These are phyloP conservation scores for Penicillium sclerotigenum DNA, from an alignment of 2,329 filamentous ascomycete species.

Conservation along the genomic window DNA sequence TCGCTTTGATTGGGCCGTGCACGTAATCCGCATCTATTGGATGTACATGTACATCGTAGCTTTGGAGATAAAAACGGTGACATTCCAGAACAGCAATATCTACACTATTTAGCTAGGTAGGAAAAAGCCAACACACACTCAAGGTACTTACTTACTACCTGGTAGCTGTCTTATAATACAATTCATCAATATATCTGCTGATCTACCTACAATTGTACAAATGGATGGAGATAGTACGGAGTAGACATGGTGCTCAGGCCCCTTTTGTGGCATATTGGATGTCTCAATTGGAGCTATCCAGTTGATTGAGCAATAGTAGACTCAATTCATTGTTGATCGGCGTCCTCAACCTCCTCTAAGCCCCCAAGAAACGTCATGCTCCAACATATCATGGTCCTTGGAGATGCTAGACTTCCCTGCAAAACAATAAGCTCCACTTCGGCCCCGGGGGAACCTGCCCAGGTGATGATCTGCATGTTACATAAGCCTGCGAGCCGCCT, in stretches of 20 bases:
- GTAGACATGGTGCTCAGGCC: slow-evolving; percentile 3
- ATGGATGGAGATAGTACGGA: not conserved
- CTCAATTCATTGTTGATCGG: not conserved
- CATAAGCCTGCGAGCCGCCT: too few species aligned
- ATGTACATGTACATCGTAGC: not conserved
- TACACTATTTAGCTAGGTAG: not conserved
- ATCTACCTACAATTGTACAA: not conserved
- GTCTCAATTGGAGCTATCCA: slow-evolving; percentile 7
- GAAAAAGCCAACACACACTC: not conserved
- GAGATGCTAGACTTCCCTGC: not conserved
- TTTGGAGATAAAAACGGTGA: not conserved
- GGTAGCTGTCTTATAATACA: not conserved
- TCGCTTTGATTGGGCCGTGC: slow-evolving; percentile 12
- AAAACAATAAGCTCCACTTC: slow-evolving; percentile 3
- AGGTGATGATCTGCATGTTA: slow-evolving; percentile 16
- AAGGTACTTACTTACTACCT: too few species aligned
- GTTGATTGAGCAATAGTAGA: not conserved
- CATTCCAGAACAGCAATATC: not conserved
- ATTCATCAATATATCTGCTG: not conserved
- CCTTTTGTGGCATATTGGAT: slow-evolving; percentile 5
- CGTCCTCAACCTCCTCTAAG: not conserved
- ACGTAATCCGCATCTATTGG: slow-evolving; percentile 3
- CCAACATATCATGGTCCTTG: not conserved
- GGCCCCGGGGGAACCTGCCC: not conserved
- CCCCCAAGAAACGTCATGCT: not conserved